Conservation (phyloP, 495 filamentous ascomycete species). For the Lasiosphaeria ovina region DNA sequence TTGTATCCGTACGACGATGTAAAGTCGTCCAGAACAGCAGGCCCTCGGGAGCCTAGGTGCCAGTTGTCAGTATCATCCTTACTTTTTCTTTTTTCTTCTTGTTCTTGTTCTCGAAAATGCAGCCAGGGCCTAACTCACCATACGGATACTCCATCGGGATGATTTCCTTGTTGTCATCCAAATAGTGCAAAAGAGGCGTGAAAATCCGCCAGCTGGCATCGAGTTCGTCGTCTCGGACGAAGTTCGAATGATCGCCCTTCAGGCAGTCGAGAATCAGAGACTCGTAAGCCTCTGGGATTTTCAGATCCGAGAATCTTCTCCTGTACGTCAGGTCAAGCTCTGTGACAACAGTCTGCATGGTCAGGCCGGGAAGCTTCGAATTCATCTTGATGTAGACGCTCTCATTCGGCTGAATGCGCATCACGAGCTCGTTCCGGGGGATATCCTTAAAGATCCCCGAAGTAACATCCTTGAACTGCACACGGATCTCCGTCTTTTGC, state of each 20-base stretch:
- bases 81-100: not conserved
- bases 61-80: conserved; percentile 15
- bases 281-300: conserved; percentile 99
- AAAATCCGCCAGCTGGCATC: conserved; percentile 99
- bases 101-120: not conserved
- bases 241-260: conserved; percentile 99
- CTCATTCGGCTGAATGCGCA: conserved; percentile 99
- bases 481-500: conserved; percentile 99
- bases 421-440: conserved; percentile 97
- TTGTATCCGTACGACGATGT: conserved; percentile 97
- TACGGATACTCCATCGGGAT: conserved; percentile 99
- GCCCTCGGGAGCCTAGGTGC: conserved; percentile 82
- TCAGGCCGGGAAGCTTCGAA: conserved; percentile 96
- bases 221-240: conserved; percentile 97
- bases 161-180: conserved; percentile 98
- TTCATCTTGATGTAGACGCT: conserved; percentile 99
- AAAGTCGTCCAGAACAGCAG: conserved; percentile 96
- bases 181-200: conserved; percentile 93
- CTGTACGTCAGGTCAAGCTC: conserved; percentile 98
- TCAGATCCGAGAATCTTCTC: conserved; percentile 96
- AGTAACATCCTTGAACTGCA: conserved; percentile 99
- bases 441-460: conserved; percentile 99
- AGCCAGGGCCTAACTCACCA: conserved; percentile 58
- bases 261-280: conserved; percentile 94
- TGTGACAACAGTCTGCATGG: conserved; percentile 99